Conservation (phyloP, 2,329 filamentous ascomycete species). For the Tolypocladium album region DNA sequence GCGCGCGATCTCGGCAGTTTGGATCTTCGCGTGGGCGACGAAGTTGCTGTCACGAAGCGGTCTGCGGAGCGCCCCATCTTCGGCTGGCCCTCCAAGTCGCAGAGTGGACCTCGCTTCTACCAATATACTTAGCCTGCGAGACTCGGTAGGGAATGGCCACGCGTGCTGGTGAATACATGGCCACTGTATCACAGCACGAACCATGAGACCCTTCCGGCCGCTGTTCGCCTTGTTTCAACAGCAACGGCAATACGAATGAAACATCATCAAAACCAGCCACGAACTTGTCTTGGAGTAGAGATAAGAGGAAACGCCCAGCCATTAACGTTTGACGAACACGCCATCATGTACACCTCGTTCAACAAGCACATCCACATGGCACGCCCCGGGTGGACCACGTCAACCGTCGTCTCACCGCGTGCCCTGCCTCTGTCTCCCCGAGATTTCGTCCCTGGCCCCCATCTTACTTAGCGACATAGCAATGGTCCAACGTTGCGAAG, state of each 20-base stretch:
- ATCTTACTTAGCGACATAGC: neutral
- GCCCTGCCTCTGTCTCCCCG: neutral
- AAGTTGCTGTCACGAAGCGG: constrained; percentile 38
- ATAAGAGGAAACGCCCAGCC: neutral
- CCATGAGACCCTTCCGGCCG: neutral
- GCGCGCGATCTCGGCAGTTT: constrained; percentile 11
- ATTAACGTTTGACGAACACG: neutral
- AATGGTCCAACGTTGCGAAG: neutral
- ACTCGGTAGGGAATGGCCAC: neutral
- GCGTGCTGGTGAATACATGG: neutral
- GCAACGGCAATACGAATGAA: neutral
- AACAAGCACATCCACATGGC: neutral
- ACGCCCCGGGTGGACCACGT: neutral
- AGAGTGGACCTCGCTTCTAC: constrained; percentile 14
- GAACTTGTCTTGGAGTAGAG: neutral
- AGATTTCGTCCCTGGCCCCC: neutral
- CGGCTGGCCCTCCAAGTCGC: constrained; percentile 32
- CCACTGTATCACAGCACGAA: neutral
- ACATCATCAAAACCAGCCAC: neutral
- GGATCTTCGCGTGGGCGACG: constrained; percentile 42
- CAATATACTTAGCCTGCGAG: neutral
- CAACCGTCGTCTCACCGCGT: neutral
- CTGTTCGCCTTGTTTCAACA: neutral
- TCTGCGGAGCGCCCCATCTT: constrained; percentile 41
- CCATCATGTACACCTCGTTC: neutral